A percentile compares a stretch with the other conserved stretches of the same genome.
phyloP scores from a whole-genome alignment of 305 asterid species.

The Fraxinus ornus region DNA sequence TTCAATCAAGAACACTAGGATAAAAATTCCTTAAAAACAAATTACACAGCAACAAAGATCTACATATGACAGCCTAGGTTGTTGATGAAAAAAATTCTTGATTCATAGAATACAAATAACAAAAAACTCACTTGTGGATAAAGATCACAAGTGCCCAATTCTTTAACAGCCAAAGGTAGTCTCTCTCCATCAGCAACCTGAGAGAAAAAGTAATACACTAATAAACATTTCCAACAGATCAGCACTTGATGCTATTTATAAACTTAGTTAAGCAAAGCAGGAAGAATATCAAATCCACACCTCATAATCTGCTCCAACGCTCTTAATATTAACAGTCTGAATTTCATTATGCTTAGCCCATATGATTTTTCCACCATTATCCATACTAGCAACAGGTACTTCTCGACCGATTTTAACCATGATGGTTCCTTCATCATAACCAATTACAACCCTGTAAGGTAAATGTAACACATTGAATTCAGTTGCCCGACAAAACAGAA shows the following conservation, averaged over 20 bases:
- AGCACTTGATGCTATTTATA: slow-evolving; percentile 4
- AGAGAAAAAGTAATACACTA: slow-evolving; percentile 22
- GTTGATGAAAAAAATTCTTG: not conserved
- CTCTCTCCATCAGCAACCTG: slow-evolving; percentile 99
- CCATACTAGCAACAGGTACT: slow-evolving; percentile 97
- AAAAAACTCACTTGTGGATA: slow-evolving; percentile 78
- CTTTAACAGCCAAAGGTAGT: slow-evolving; percentile 91
- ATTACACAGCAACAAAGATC: not conserved
- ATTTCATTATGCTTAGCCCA: slow-evolving; percentile 99
- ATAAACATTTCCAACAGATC: slow-evolving; percentile 8
- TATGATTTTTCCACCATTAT: slow-evolving; percentile 89
- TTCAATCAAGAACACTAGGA: not conserved
- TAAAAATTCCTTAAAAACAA: slow-evolving; percentile 1
- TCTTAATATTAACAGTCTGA: slow-evolving; percentile 95
- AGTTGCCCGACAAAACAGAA: slow-evolving; percentile 12
- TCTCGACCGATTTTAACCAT: slow-evolving; percentile 96
- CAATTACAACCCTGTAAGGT: slow-evolving; percentile 78
- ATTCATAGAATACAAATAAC: slow-evolving; percentile 13
- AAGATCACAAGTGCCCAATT: slow-evolving; percentile 95
- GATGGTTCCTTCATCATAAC: slow-evolving; percentile 97
- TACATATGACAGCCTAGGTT: not conserved
- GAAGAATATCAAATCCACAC: slow-evolving; percentile 37
- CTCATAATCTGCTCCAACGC: slow-evolving; percentile 93
- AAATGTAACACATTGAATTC: slow-evolving; percentile 21
- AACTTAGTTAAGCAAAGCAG: not conserved